Evolutionary conservation across 768 basidiomycete species (phyloP).

Genomic region (Suillus discolor): DNA sequence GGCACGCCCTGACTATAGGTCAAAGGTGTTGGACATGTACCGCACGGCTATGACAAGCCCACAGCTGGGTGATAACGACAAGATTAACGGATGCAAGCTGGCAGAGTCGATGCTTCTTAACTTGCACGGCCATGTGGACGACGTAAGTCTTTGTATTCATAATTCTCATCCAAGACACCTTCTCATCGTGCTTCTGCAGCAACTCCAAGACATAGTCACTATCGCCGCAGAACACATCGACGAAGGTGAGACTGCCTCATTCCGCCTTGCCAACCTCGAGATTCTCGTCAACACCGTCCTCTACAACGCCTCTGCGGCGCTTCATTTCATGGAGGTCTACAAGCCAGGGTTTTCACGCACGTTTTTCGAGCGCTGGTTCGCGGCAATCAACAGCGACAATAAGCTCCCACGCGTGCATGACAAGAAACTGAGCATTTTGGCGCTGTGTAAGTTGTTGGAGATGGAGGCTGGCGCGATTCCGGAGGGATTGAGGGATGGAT

Average conservation of each 20-base stretch:
- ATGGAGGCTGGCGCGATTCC: conserved; percentile 61
- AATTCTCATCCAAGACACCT: conserved; percentile 1
- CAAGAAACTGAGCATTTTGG: conserved; percentile 80
- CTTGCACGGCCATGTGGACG: conserved; percentile 74
- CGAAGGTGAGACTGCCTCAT: conserved; percentile 58
- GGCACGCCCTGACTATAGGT: conserved; percentile 69
- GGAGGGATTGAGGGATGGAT: conserved; percentile 62
- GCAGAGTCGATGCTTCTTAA: conserved; percentile 83
- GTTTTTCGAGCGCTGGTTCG: conserved; percentile 91
- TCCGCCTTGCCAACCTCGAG: conserved; percentile 79
- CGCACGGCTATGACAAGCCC: conserved; percentile 67
- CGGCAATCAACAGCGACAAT: conserved; percentile 57
- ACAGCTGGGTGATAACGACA: conserved; percentile 82
- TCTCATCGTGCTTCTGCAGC: conserved; percentile 36
- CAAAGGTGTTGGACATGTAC: conserved; percentile 85
- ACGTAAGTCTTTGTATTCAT: conserved; percentile 48
- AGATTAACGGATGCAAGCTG: conserved; percentile 82
- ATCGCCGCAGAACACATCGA: conserved; percentile 64
- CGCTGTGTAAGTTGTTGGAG: conserved; percentile 78
- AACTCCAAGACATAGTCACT: conserved; percentile 63
- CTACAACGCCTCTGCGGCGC: conserved; percentile 79
- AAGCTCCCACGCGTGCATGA: conserved; percentile 86
- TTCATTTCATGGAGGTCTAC: conserved; percentile 71
- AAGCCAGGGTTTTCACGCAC: conserved; percentile 59
- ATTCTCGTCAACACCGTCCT: conserved; percentile 81